Conservation (phyloP, 1,139 yeast species). For the Kazachstania sp. region DNA sequence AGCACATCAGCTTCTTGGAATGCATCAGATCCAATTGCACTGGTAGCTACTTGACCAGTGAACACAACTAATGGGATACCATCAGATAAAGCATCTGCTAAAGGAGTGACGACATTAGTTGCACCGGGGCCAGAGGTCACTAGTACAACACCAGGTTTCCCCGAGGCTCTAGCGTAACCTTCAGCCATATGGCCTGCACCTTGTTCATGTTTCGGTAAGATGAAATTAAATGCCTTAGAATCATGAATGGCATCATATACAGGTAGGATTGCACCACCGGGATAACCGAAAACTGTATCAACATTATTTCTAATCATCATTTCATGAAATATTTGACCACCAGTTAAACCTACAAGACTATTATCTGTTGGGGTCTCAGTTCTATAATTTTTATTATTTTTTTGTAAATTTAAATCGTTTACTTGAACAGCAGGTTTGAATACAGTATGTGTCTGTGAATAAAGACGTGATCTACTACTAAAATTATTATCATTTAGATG, state of each 20-base stretch:
- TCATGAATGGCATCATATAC: conserved; percentile 95
- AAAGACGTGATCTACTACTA: not conserved
- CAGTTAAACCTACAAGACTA: conserved; percentile 67
- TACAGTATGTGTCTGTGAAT: not conserved
- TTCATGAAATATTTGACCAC: conserved; percentile 97
- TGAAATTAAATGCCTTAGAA: conserved; percentile 79
- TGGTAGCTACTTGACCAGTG: conserved; percentile 94
- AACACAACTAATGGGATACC: conserved; percentile 98
- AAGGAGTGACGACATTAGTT: conserved; percentile 91
- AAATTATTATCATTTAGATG: not conserved
- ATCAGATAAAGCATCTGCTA: conserved; percentile 96
- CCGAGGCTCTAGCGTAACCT: conserved; percentile 92
- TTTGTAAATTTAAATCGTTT: not conserved
- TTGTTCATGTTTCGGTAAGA: conserved; percentile 94
- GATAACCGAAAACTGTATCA: conserved; percentile 84
- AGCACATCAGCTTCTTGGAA: conserved; percentile 98
- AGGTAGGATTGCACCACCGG: conserved; percentile 90
- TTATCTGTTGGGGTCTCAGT: conserved; percentile 40
- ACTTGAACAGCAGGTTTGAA: not conserved
- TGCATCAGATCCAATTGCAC: conserved; percentile 95
- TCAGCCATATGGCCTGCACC: conserved; percentile 99
- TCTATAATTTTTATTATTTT: not conserved
- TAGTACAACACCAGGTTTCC: conserved; percentile 96
- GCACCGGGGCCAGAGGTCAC: conserved; percentile 99
- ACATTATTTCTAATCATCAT: conserved; percentile 97